Conservation (phyloP, 1,284 basidiomycete species). For the Apiotrichum laibachii region DNA sequence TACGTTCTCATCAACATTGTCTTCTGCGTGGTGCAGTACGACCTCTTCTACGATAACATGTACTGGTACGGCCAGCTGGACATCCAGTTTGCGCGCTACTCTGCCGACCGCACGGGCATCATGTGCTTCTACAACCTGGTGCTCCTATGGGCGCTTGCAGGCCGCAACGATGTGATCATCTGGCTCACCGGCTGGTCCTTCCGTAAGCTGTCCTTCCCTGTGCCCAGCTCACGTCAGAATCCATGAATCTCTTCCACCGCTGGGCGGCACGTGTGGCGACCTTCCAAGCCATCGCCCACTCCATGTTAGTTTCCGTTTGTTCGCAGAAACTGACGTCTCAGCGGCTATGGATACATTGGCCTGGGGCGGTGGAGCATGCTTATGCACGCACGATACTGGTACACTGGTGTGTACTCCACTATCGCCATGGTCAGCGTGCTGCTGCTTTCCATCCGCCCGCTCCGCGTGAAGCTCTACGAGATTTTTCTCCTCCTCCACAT, state of each 20-base stretch:
- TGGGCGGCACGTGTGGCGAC: slow-evolving; percentile 27
- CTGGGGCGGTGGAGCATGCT: not conserved
- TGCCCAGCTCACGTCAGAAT: not conserved
- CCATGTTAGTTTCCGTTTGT: slow-evolving; percentile 14
- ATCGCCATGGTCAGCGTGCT: slow-evolving; percentile 23
- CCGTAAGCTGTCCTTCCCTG: slow-evolving; percentile 10
- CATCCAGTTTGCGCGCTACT: slow-evolving; percentile 23
- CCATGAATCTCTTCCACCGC: slow-evolving; percentile 32
- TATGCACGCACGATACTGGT: slow-evolving; percentile 24
- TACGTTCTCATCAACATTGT: slow-evolving; percentile 28
- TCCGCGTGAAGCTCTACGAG: slow-evolving; percentile 29
- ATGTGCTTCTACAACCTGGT: slow-evolving; percentile 33
- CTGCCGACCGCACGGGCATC: slow-evolving; percentile 30
- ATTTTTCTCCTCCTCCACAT: slow-evolving; percentile 34
- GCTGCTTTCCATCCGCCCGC: slow-evolving; percentile 24
- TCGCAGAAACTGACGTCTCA: not conserved
- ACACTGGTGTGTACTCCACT: slow-evolving; percentile 23
- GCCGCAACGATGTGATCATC: slow-evolving; percentile 32
- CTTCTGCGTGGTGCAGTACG: slow-evolving; percentile 52
- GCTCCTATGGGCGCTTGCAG: slow-evolving; percentile 27
- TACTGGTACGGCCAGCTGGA: slow-evolving; percentile 14
- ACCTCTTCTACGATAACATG: slow-evolving; percentile 55
- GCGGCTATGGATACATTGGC: slow-evolving; percentile 19
- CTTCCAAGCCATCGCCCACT: slow-evolving; percentile 29
- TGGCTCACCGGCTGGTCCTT: slow-evolving; percentile 40